These are phyloP conservation scores for Venturiaceae sp. DNA, from an alignment of 2,329 filamentous ascomycete species.

Conservation along the genomic window DNA sequence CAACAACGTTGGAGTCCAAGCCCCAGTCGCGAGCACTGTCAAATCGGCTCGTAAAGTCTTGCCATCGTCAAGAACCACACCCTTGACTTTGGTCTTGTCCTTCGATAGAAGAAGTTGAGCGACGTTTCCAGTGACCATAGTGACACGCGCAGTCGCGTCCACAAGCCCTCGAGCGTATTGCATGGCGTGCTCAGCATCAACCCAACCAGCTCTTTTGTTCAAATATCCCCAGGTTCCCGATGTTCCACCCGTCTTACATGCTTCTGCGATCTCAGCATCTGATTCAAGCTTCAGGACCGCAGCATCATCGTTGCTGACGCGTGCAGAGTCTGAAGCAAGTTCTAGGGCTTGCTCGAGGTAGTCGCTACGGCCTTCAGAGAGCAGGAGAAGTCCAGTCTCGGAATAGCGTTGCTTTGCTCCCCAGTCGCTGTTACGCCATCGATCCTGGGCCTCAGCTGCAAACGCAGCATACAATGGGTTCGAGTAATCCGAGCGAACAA, in stretches of 20 bases:
- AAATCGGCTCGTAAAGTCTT: constrained; percentile 53
- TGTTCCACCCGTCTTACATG: constrained; percentile 27
- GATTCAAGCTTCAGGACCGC: constrained; percentile 22
- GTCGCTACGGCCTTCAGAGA: constrained; percentile 35
- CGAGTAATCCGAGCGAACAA: constrained; percentile 49
- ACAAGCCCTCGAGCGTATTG: constrained; percentile 49
- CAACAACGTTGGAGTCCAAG: constrained; percentile 72
- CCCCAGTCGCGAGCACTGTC: constrained; percentile 72
- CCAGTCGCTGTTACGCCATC: constrained; percentile 54
- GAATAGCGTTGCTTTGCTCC: no score
- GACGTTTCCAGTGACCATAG: constrained; percentile 41
- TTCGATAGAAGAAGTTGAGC: constrained; percentile 26
- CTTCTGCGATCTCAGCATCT: constrained; percentile 13
- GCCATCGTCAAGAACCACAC: constrained; percentile 46
- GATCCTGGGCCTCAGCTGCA: constrained; percentile 58
- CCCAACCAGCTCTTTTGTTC: constrained; percentile 70
- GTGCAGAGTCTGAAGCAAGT: no score
- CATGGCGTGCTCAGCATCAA: constrained; percentile 66
- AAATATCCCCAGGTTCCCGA: constrained; percentile 50
- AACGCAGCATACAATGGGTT: constrained; percentile 67
- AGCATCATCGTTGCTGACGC: no score
- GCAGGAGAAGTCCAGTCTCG: constrained; percentile 55
- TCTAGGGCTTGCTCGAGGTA: constrained; percentile 28
- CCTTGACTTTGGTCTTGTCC: constrained; percentile 33
- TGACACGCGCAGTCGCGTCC: constrained; percentile 41